These are phyloP conservation scores for Geosiphon pyriformis DNA, from an alignment of 192 early-diverging fungal species.

Conservation along the genomic window DNA sequence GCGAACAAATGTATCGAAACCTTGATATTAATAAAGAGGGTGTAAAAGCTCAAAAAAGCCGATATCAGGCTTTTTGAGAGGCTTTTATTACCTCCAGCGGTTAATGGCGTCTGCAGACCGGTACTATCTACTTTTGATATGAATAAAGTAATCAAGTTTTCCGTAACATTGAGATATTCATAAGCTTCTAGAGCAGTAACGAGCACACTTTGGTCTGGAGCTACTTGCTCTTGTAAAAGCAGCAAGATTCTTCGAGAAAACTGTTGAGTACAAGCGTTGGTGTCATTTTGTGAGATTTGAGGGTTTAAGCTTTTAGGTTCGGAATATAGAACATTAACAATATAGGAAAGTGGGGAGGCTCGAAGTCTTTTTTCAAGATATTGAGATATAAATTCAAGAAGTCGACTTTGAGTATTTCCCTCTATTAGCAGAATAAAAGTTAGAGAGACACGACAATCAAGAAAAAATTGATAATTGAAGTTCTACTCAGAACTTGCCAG, in stretches of 20 bases:
- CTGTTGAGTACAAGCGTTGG: too few relatives aligned
- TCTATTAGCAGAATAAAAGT: too few relatives aligned
- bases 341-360: too few relatives aligned
- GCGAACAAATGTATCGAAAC: slow-evolving; percentile 64
- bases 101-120: not conserved
- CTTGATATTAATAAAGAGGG: not conserved
- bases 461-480: too few relatives aligned
- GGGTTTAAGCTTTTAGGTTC: too few relatives aligned
- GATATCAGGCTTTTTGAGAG: slow-evolving; percentile 10
- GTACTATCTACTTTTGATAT: slow-evolving; percentile 26
- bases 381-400: too few relatives aligned
- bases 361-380: too few relatives aligned
- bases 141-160: slow-evolving; percentile 4
- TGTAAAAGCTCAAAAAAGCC: slow-evolving; percentile 10
- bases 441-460: too few relatives aligned
- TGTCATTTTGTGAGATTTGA: too few relatives aligned
- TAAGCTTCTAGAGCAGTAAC: slow-evolving; percentile 16
- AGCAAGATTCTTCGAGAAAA: not conserved
- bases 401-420: too few relatives aligned
- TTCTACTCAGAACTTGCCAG: too few relatives aligned
- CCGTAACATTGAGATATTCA: slow-evolving; percentile 7
- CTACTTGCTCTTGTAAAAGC: not conserved
- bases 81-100: not conserved
- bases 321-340: too few relatives aligned
- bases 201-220: not conserved